Evolutionary conservation across 2,329 filamentous ascomycete genomes (phyloP), one percentile per base, ranked within the genome.

Genomic region (Diaporthe vexans): DNA sequence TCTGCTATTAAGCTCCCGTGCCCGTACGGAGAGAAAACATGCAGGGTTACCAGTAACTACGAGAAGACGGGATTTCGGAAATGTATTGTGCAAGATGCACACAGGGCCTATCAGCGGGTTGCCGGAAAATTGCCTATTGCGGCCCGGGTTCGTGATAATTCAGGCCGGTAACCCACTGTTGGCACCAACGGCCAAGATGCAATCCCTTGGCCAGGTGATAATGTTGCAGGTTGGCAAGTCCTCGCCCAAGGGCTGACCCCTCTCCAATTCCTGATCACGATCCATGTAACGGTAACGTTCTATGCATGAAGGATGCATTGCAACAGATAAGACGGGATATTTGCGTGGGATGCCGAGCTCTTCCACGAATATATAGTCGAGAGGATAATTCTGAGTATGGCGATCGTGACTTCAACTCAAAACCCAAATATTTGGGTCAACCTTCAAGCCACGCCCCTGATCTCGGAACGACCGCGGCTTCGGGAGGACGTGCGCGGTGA

Each of bases 41-140:
- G 29, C 29, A 29, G 3, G 3, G 29, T 29, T 29, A 4, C 29
- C 3, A 29, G 29, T 29, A n/a, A n/a, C n/a, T n/a, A n/a, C n/a
- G 29, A 29, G 4, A 13, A 13, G 56, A 13, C 4, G 13, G n/a
- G 2, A 37, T 26, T 10, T 17, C 37, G 57, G n/a, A 8, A 26
- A n/a, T 15, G 19, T 29, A 43, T 26, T 26, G n/a, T 26, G 33
- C 35, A 19, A 26, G 26, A 43, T 19, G 35, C 17, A 15, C 11
- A 40, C 11, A 40, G 19, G 9, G 57, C 35, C 24, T 61, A 61
- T 61, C 57, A 43, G 35, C 35, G 13, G 13, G 2, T 61, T 61
- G 57, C 57, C 57, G 57, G 57, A 61, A 43, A 24, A 19, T 43
- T 61, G 35, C 57, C 57, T 43, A 40, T 26, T 33, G 29, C 29